Conservation (phyloP, 495 filamentous ascomycete genomes). For the Penicillium diatomitis region DNA sequence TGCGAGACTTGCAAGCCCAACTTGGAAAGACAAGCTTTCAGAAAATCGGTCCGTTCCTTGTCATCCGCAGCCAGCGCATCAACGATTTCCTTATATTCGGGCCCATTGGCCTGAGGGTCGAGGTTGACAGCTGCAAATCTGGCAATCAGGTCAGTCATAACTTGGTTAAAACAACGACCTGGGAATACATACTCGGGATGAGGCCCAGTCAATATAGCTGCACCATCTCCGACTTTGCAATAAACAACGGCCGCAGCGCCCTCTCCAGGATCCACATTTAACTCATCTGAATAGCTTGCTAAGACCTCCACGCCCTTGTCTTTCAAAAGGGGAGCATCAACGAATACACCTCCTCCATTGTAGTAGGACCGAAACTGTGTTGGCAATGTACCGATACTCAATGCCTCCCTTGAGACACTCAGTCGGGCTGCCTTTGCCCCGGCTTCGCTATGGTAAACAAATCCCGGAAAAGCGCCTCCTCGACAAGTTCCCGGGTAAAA, state of each 20-base stretch:
- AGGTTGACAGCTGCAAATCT: slow-evolving; percentile 84
- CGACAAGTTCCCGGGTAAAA: slow-evolving; percentile 86
- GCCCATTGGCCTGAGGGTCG: slow-evolving; percentile 47
- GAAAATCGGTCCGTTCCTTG: slow-evolving; percentile 57
- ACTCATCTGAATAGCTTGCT: slow-evolving; percentile 64
- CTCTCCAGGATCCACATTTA: slow-evolving; percentile 70
- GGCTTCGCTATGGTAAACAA: slow-evolving; percentile 82
- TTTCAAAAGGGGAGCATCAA: slow-evolving; percentile 56
- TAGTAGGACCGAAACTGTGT: slow-evolving; percentile 71
- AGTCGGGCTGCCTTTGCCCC: slow-evolving; percentile 70
- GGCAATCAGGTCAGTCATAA: slow-evolving; percentile 8
- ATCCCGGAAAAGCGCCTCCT: slow-evolving; percentile 81
- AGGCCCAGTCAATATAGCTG: slow-evolving; percentile 71
- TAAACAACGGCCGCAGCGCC: slow-evolving; percentile 73
- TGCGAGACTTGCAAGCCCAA: slow-evolving; percentile 70
- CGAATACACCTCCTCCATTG: slow-evolving; percentile 94
- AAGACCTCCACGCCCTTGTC: slow-evolving; percentile 67
- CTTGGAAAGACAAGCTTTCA: slow-evolving; percentile 74
- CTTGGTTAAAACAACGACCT: background rate
- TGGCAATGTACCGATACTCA: slow-evolving; percentile 47
- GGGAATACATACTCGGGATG: slow-evolving; percentile 75
- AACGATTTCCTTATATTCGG: slow-evolving; percentile 59
- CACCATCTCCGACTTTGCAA: slow-evolving; percentile 78
- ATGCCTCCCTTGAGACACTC: slow-evolving; percentile 50
- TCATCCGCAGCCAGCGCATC: slow-evolving; percentile 65